Conservation (phyloP, 495 filamentous ascomycete genomes). For the Echria macrotheca region DNA sequence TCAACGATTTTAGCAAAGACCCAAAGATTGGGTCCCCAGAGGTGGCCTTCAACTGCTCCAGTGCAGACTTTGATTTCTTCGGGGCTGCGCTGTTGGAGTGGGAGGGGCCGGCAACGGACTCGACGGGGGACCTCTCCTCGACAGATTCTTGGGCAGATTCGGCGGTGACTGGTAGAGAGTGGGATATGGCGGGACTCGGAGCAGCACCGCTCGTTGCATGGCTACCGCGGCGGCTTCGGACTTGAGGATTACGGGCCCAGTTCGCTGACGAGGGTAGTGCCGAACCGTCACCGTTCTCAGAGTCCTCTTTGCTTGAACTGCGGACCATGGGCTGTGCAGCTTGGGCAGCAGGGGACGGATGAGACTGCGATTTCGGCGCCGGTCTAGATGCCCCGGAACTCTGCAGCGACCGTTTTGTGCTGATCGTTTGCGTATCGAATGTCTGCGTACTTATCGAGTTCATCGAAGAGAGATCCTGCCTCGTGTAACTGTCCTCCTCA, state of each 20-base stretch:
- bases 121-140: constrained; percentile 23
- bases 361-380: constrained; percentile 45
- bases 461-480: constrained; percentile 93
- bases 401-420: constrained; percentile 55
- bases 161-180: constrained; percentile 50
- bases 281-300: constrained; percentile 67
- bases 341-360: constrained; percentile 47
- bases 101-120: constrained; percentile 12
- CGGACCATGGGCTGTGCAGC: constrained; percentile 67
- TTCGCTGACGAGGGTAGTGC: constrained; percentile 88
- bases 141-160: constrained; percentile 33
- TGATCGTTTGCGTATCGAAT: no score
- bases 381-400: constrained; percentile 41
- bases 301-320: constrained; percentile 71
- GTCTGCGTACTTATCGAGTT: constrained; percentile 81
- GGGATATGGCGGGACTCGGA: constrained; percentile 71
- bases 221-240: constrained; percentile 66
- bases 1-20: constrained; percentile 32
- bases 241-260: constrained; percentile 79
- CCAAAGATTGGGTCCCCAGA: constrained; percentile 18
- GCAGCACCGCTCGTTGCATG: constrained; percentile 70
- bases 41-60: constrained; percentile 15
- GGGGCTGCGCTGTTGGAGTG: not conserved
- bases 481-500: constrained; percentile 92
- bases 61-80: constrained; percentile 2